Conservation (phyloP, 1,284 basidiomycete species). For the Pulveroboletus sp. region DNA sequence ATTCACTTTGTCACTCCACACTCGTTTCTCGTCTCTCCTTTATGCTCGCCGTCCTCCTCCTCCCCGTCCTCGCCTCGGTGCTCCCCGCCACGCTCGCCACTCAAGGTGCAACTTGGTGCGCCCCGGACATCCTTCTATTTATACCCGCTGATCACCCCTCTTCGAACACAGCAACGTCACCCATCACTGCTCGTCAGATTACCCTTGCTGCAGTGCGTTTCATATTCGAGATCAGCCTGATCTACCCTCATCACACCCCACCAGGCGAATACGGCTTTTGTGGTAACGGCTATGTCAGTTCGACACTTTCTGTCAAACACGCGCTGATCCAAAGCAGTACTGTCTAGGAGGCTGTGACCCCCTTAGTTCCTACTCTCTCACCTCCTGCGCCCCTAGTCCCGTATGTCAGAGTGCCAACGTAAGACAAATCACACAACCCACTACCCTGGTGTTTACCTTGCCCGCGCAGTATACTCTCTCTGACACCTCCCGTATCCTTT, state of each 20-base stretch:
- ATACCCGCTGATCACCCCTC: not conserved
- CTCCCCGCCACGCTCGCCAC: constrained; percentile 19
- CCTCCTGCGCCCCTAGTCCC: constrained; percentile 72
- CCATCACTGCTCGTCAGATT: constrained; percentile 51
- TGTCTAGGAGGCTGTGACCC: constrained; percentile 85
- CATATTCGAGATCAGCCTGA: not conserved
- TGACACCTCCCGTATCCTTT: constrained; percentile 66
- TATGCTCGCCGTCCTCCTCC: constrained; percentile 28
- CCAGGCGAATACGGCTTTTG: constrained; percentile 77
- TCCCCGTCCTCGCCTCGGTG: constrained; percentile 23
- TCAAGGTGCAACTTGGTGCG: constrained; percentile 34
- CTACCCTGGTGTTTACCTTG: not conserved
- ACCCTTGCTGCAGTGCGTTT: constrained; percentile 70
- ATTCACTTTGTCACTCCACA: constrained; percentile 9
- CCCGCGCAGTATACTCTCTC: constrained; percentile 57
- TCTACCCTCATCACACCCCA: constrained; percentile 1
- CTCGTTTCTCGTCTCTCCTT: constrained; percentile 19
- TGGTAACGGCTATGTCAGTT: constrained; percentile 53
- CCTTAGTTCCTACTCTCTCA: constrained; percentile 58
- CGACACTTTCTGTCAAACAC: not conserved
- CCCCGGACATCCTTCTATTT: not conserved
- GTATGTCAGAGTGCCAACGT: constrained; percentile 68
- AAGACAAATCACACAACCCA: constrained; percentile 19
- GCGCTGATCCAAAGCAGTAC: constrained; percentile 46
- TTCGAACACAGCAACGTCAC: constrained; percentile 49